Base-by-base conservation (phyloP, 768 basidiomycete genomes). In the Punctularia strigosozonata region DNA sequence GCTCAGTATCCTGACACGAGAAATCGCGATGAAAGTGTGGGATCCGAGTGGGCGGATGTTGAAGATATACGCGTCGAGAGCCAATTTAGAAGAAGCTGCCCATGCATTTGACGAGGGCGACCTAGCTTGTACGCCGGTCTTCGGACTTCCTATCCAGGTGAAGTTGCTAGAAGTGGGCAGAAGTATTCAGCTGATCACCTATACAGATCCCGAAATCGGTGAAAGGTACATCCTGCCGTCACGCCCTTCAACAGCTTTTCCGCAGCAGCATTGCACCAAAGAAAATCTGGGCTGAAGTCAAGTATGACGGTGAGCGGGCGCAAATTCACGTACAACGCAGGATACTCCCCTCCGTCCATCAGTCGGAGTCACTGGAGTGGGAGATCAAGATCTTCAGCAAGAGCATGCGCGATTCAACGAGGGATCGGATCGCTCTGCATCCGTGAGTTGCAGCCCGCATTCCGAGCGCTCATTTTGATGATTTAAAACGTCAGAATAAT, bases 221-320 rank as follows among this genome's bases (percentile, higher is more conserved):
- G 23, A 92, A 91, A 51, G 88, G 80, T 2, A 65, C 70, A 37
- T 65, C 73, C 3, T 73, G 76, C 31, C 46, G 59, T 8, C 68
- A 82, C 36, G 78, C 75, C 14, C 56, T 85, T 33, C 42, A n/a
- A n/a, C n/a, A 60, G 31, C 55, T 62, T 39, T 61, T 83, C 41
- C 25, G 17, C 24, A 53, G 25, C 58, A 65, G 0, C 60, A 66
- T 8, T 57, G 53, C 20, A n/a, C n/a, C n/a, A n/a, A n/a, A n/a
- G n/a, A n/a, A n/a, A n/a, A 64, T 90, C 6, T 92, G 83, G 75
- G 85, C 81, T 2, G 91, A 97, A 60, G 90, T 79, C 0, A 97
- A 97, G 56, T 92, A 92, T 54, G 91, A 94, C 42, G 91, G 91
- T 7, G 90, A 94, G 57, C 71, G 91, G n/a, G 80, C 89, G 39